Conservation (phyloP, 1,139 yeast genomes). For the Zhuliangozyma parablackwelliae region DNA sequence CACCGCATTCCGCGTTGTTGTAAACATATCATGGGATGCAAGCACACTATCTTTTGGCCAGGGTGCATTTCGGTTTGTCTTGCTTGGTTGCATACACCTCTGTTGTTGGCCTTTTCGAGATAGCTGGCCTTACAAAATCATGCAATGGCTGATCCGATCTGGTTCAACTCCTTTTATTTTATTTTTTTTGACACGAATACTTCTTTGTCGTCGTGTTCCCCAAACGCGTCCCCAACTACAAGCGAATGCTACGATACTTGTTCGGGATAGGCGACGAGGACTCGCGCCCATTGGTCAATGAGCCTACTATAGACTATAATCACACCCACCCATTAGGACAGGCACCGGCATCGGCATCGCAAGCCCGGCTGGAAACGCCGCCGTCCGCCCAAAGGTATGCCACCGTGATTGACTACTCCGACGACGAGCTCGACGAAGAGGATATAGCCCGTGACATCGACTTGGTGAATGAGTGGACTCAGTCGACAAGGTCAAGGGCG, state of each 20-base stretch:
- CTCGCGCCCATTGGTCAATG: constrained; percentile 25
- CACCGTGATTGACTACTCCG: constrained; percentile 3
- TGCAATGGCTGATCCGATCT: too few relatives aligned
- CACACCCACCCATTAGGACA: constrained; percentile 13
- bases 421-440: constrained; percentile 2
- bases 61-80: too few relatives aligned
- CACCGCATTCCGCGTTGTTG: too few relatives aligned
- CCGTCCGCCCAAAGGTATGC: not conserved
- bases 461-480: constrained; percentile 9
- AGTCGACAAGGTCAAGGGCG: constrained; percentile 4
- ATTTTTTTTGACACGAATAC: not conserved
- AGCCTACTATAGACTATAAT: constrained; percentile 37
- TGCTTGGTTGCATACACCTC: too few relatives aligned
- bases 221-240: not conserved
- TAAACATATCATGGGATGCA: too few relatives aligned
- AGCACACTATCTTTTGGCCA: too few relatives aligned
- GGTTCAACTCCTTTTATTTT: not conserved
- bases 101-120: too few relatives aligned
- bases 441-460: constrained; percentile 11
- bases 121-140: too few relatives aligned
- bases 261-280: constrained; percentile 9
- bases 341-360: not conserved
- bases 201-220: not conserved
- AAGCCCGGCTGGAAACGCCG: not conserved
- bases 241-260: constrained; percentile 7